Conservation (phyloP, 495 filamentous ascomycete species). For the Lasiosphaeria ovina region DNA sequence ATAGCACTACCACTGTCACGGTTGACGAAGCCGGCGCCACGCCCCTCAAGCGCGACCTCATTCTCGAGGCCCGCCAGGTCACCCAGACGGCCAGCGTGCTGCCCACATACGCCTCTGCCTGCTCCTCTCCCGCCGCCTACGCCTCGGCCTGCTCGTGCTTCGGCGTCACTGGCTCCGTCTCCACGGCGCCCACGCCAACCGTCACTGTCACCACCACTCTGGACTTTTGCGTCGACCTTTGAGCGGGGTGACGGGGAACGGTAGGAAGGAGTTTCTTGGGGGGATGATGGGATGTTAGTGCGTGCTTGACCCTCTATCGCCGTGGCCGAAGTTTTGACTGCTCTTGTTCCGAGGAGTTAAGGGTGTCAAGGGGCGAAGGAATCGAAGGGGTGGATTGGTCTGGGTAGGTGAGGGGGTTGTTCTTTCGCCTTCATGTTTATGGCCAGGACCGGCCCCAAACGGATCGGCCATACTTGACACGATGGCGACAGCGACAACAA, state of each 20-base stretch:
- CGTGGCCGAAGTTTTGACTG: not conserved
- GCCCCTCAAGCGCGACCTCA: slow-evolving; percentile 18
- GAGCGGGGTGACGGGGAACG: slow-evolving; percentile 6
- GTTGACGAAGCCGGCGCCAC: slow-evolving; percentile 24
- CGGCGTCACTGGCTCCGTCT: slow-evolving; percentile 30
- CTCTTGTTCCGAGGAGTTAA: too few species aligned
- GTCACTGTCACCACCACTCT: slow-evolving; percentile 33
- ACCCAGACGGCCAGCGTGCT: slow-evolving; percentile 24
- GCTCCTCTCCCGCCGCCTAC: slow-evolving; percentile 23
- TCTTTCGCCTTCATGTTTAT: too few species aligned
- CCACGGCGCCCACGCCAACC: slow-evolving; percentile 29
- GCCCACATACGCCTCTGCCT: slow-evolving; percentile 29
- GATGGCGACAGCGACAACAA: too few species aligned
- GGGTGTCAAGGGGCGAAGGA: too few species aligned
- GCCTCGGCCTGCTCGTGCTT: slow-evolving; percentile 35
- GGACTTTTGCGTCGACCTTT: slow-evolving; percentile 29
- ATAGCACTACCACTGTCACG: slow-evolving; percentile 27
- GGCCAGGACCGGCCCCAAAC: too few species aligned
- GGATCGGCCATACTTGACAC: too few species aligned
- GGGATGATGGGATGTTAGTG: not conserved
- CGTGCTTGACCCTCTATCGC: not conserved
- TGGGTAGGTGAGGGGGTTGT: too few species aligned
- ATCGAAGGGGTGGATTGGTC: too few species aligned
- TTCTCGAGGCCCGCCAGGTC: slow-evolving; percentile 13
- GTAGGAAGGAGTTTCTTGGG: not conserved